These are phyloP conservation scores for Bolboschoenoplectus hybrid DNA, from an alignment of 202 grass and related monocot genomes.

Conservation along the genomic window DNA sequence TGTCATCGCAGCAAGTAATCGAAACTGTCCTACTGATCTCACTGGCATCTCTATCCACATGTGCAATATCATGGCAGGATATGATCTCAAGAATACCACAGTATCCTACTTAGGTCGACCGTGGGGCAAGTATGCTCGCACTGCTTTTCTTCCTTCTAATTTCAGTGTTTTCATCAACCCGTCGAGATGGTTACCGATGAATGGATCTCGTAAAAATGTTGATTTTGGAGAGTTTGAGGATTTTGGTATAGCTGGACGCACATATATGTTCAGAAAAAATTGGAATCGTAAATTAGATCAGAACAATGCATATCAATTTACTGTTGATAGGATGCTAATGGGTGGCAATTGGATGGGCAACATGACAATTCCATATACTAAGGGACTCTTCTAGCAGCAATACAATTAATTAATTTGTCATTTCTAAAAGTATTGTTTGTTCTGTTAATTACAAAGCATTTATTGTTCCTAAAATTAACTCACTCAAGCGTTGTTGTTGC, in stretches of 20 bases:
- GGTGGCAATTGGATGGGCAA: slow-evolving; percentile 15
- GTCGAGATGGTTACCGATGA: not conserved
- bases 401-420: not conserved
- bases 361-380: slow-evolving; percentile 1
- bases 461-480: too few species aligned
- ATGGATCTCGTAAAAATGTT: slow-evolving; percentile 12
- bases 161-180: not conserved
- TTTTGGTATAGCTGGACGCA: not conserved
- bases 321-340: slow-evolving; percentile 14
- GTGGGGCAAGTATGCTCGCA: not conserved
- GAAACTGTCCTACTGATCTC: not conserved
- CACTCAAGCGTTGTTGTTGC: too few species aligned
- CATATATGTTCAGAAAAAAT: not conserved
- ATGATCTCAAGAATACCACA: not conserved
- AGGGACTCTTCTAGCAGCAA: not conserved
- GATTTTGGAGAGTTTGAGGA: slow-evolving; percentile 8
- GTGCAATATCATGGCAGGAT: not conserved
- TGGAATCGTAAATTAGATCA: not conserved
- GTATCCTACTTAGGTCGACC: slow-evolving; percentile 6
- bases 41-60: slow-evolving; percentile 26
- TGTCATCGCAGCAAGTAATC: not conserved
- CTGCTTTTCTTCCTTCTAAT: not conserved
- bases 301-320: slow-evolving; percentile 11
- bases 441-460: too few species aligned
- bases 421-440: too few species aligned